Evolutionary conservation across 768 basidiomycete species (phyloP), one percentile per base, ranked within the genome.

Genomic region (Filobasidium wieringae): DNA sequence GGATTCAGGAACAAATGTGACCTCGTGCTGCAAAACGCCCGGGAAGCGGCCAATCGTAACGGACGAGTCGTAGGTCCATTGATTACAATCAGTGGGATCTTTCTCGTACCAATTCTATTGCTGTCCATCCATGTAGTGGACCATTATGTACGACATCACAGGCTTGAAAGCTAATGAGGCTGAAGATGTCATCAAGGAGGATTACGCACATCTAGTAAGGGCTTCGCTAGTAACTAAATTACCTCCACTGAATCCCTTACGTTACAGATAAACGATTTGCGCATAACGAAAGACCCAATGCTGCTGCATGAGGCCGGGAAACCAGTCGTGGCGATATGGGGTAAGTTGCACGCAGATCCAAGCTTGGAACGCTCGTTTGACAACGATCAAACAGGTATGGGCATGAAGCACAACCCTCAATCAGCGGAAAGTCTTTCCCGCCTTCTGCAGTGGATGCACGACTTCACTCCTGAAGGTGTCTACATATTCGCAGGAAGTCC

Each of bases 61-160:
- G 86, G 85, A 1, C 76, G 88, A 47, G 86, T 87, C 5, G 60
- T 61, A 27, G 57, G 60, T 47, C 3, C 22, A 27, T 14, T 9
- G n/a, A 37, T 14, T n/a, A n/a, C n/a, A n/a, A n/a, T n/a, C n/a
- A n/a, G n/a, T n/a, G 19, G 8, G 40, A 41, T 43, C 53, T 43
- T 17, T 26, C 3, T 37, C 4, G 2, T 31, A 40, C 9, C 26
- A 1, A 29, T n/a, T 45, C 40, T 15, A 1, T 31, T 19, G 9
- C 6, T 52, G 30, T 7, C 51, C 17, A 8, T 32, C 22, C 4
- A 5, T 7, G 4, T 40, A 61, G 60, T 89, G 82, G 71, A 84
- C 87, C 11, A 84, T 88, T 61, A 90, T 90, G 88, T 87, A 89
- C 68, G 87, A 89, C 69, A 82, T 89, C 2, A 80, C 85, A 8